phyloP scores from a whole-genome alignment of 2,329 filamentous ascomycete genomes.

The Thermothelomyces thermophilus region DNA sequence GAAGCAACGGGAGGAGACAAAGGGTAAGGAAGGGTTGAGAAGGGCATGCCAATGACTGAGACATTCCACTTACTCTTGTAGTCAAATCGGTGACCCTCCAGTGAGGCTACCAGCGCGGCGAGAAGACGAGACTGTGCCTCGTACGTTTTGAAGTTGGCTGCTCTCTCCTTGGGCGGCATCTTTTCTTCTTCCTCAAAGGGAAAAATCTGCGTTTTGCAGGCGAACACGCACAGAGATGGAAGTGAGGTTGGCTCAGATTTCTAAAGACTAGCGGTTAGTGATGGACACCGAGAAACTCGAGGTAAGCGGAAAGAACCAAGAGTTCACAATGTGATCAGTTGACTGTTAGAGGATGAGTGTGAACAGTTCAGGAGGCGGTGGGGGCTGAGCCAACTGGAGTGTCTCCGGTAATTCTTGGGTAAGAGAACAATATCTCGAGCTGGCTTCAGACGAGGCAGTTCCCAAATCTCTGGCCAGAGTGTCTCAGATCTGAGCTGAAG shows the following conservation, averaged over 20 bases:
- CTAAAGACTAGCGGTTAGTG: background rate
- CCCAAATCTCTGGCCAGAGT: background rate
- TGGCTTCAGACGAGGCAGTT: background rate
- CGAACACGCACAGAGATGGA: background rate
- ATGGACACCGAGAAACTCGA: background rate
- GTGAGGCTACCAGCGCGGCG: conserved; percentile 53
- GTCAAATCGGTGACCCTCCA: conserved; percentile 46
- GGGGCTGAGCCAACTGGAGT: background rate
- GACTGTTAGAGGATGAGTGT: background rate
- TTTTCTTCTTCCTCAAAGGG: too few relatives aligned
- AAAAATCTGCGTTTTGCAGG: background rate
- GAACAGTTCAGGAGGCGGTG: background rate
- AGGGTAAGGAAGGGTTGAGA: background rate
- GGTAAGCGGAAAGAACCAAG: background rate
- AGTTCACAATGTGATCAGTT: background rate
- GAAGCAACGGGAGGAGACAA: background rate
- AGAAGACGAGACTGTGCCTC: conserved; percentile 55
- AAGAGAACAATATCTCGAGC: conserved; percentile 6
- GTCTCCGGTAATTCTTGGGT: background rate
- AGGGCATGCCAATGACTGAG: background rate
- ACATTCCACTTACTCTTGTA: conserved; percentile 48
- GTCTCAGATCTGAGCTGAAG: background rate
- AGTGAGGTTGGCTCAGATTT: background rate
- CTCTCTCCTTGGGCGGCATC: conserved; percentile 2
- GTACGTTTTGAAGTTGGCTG: conserved; percentile 53